These are phyloP conservation scores for Adiantum capillusveneris DNA, from an alignment of 75 land plant genomes.

Conservation along the genomic window DNA sequence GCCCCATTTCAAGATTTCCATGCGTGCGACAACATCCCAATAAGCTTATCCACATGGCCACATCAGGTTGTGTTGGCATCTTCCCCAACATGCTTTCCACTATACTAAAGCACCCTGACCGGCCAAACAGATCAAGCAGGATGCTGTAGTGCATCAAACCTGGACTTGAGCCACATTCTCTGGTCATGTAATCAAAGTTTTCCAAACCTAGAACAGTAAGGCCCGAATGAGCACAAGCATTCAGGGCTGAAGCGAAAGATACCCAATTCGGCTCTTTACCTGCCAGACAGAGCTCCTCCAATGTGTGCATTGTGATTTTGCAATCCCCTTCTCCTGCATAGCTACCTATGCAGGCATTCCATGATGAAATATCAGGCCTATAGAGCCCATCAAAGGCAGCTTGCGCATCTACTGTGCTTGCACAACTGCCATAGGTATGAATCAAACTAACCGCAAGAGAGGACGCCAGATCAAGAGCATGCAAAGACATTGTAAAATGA, in stretches of 20 bases:
- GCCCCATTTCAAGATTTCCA: slow-evolving; percentile 32
- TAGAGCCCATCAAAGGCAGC: background rate
- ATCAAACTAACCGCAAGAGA: background rate
- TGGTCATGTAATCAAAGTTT: slow-evolving; percentile 11
- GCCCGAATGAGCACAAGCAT: slow-evolving; percentile 48
- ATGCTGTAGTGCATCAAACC: slow-evolving; percentile 22
- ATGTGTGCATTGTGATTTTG: background rate
- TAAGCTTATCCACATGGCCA: slow-evolving; percentile 43
- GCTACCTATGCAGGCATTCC: slow-evolving; percentile 8
- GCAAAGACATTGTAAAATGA: background rate
- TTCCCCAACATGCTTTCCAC: slow-evolving; percentile 14
- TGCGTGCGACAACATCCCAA: slow-evolving; percentile 64
- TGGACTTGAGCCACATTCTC: slow-evolving; percentile 15
- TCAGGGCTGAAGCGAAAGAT: slow-evolving; percentile 47
- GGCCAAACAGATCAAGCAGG: slow-evolving; percentile 25
- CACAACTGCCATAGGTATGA: slow-evolving; percentile 7
- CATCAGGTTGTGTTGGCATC: slow-evolving; percentile 7
- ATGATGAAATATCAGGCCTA: background rate
- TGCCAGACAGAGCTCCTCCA: background rate
- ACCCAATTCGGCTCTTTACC: slow-evolving; percentile 31
- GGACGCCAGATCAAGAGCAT: background rate
- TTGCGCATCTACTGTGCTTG: slow-evolving; percentile 3
- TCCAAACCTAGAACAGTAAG: slow-evolving; percentile 29
- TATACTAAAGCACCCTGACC: slow-evolving; percentile 10
- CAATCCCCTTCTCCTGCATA: slow-evolving; percentile 7